These are phyloP conservation scores for Aspergillus thermomutatus DNA, from an alignment of 2,329 filamentous ascomycete species.

Conservation along the genomic window DNA sequence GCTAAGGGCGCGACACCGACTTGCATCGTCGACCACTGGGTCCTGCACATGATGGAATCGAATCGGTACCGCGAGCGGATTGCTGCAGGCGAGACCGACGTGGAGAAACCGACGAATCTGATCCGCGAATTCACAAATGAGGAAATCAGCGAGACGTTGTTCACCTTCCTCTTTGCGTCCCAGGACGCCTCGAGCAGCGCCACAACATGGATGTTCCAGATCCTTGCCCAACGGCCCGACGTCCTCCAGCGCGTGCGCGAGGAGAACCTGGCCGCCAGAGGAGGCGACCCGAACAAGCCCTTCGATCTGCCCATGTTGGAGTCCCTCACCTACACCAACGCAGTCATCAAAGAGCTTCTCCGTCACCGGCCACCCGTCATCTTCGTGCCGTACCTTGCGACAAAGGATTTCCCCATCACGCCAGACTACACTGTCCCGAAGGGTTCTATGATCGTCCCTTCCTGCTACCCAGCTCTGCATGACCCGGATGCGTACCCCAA, in stretches of 20 bases:
- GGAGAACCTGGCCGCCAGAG: slow-evolving; percentile 47
- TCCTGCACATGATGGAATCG: slow-evolving; percentile 76
- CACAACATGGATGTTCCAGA: slow-evolving; percentile 53
- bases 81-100: slow-evolving; percentile 60
- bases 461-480: slow-evolving; percentile 52
- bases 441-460: slow-evolving; percentile 50
- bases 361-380: slow-evolving; percentile 53
- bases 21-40: slow-evolving; percentile 88
- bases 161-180: slow-evolving; percentile 54
- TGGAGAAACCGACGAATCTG: slow-evolving; percentile 46
- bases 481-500: slow-evolving; percentile 48
- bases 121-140: slow-evolving; percentile 51
- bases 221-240: slow-evolving; percentile 51
- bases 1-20: slow-evolving; percentile 70
- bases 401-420: slow-evolving; percentile 48
- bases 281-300: slow-evolving; percentile 39
- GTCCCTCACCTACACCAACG: slow-evolving; percentile 50
- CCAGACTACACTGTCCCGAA: slow-evolving; percentile 49
- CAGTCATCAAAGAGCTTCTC: slow-evolving; percentile 53
- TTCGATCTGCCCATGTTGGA: slow-evolving; percentile 49
- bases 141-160: slow-evolving; percentile 51
- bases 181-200: slow-evolving; percentile 54
- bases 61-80: slow-evolving; percentile 69
- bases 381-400: slow-evolving; percentile 52
- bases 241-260: slow-evolving; percentile 45